Evolutionary conservation across 345 rosid species (phyloP), one percentile per base, ranked within the genome.

Genomic region (Reutealis trisperma): DNA sequence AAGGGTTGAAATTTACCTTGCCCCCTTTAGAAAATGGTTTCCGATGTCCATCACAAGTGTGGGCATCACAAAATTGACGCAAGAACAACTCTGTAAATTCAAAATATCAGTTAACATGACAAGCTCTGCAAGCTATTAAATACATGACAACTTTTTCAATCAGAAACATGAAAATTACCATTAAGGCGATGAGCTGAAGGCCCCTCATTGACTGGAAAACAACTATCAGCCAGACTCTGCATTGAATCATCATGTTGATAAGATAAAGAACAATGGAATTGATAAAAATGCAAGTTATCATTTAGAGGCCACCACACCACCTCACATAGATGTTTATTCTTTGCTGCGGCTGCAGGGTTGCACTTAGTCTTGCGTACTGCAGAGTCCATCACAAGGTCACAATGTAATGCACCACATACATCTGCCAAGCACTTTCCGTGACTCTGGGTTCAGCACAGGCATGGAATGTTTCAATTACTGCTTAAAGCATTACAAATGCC

Each of bases 11-110:
- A 54, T 57, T 61, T 45, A 81, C 83, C 80, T 81, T 76, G 47
- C 83, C 74, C 24, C 83, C 80, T 76, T 51, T 71, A 24, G 80
- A 27, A 62, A 81, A 81, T 8, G 80, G 83, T 19, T 76, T 81
- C 47, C 14, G 77, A 6, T 37, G 58, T 60, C 77, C 73, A 34
- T 66, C 44, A 74, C 83, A 81, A 34, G 83, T 71, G 74, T 76
- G 83, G 70, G 83, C 77, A 66, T 81, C 83, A 66, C 83, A 81
- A 61, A 81, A 81, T 76, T 81, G 83, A 2, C 77, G 83, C 73
- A 81, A 72, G 71, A 81, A 81, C 27, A 76, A n/a, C 55, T 81
- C 83, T 81, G 77, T 14, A 34, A 27, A 47, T 42, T 66, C 63
- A 30, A 22, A 18, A 37, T 16, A 70, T 64, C 8, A 52, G 27